Conservation (phyloP, 2,329 filamentous ascomycete genomes). For the Monilinia vaccinii-corymbosi region DNA sequence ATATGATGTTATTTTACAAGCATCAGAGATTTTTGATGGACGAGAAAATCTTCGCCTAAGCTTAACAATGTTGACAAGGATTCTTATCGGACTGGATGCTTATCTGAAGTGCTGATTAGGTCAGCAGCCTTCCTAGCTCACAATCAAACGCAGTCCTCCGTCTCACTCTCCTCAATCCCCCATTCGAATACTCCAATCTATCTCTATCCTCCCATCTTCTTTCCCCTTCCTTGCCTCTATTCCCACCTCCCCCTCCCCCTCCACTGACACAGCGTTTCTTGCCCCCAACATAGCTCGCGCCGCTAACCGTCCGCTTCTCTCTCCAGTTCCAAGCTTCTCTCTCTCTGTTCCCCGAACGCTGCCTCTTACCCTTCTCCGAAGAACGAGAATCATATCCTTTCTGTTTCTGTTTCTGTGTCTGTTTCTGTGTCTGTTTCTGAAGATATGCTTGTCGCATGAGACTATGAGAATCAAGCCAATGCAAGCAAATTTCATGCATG, state of each 20-base stretch:
- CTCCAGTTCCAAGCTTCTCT: background rate
- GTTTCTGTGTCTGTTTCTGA: no score
- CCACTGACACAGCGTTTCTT: background rate
- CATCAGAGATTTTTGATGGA: background rate
- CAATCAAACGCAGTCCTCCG: background rate
- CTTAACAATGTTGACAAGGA: background rate
- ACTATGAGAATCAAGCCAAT: background rate
- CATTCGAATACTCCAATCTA: background rate
- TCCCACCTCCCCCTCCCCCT: background rate
- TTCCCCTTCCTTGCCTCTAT: background rate
- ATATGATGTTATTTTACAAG: background rate
- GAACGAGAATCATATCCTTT: background rate
- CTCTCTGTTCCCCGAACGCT: background rate
- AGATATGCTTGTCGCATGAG: background rate
- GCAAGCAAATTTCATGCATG: background rate
- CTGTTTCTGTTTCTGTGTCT: no score
- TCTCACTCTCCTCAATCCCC: background rate
- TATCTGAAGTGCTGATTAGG: background rate
- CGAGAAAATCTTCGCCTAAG: slow-evolving; percentile 7
- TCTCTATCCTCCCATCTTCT: background rate
- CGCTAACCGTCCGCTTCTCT: background rate
- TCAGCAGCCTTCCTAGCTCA: no score
- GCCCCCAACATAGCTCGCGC: background rate
- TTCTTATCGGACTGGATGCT: background rate
- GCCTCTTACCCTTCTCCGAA: background rate